Evolutionary conservation across 495 filamentous ascomycete genomes (phyloP).

Genomic region (Podospora sp.): DNA sequence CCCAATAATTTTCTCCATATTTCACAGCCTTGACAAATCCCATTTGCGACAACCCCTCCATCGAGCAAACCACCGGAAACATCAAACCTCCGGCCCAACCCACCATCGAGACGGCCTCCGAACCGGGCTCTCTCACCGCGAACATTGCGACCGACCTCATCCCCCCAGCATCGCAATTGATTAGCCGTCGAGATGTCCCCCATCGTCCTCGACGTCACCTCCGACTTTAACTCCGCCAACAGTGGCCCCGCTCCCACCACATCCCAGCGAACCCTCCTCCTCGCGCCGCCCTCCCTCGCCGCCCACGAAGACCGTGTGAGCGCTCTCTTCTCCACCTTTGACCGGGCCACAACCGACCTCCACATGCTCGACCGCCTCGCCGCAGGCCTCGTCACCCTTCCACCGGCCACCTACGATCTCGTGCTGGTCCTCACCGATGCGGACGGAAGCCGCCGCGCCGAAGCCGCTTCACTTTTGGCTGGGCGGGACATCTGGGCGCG

Average conservation of each 20-base stretch:
- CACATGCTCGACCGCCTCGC: slow-evolving; percentile 98
- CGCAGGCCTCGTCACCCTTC: slow-evolving; percentile 77
- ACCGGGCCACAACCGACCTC: slow-evolving; percentile 76
- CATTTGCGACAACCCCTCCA: slow-evolving; percentile 6
- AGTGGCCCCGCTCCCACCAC: slow-evolving; percentile 19
- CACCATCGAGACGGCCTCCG: neutral
- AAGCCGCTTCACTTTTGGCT: slow-evolving; percentile 61
- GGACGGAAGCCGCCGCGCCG: slow-evolving; percentile 60
- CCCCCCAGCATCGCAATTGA: neutral
- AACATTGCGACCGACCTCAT: neutral
- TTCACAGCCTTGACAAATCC: slow-evolving; percentile 10
- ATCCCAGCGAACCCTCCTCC: slow-evolving; percentile 51
- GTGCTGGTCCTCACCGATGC: slow-evolving; percentile 82
- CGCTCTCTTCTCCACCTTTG: slow-evolving; percentile 46
- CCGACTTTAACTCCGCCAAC: slow-evolving; percentile 34
- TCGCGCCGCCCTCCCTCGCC: slow-evolving; percentile 58
- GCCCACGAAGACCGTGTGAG: slow-evolving; percentile 50
- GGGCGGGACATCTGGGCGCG: slow-evolving; percentile 67
- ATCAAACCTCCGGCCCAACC: neutral
- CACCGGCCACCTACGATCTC: slow-evolving; percentile 75
- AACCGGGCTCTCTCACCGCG: neutral
- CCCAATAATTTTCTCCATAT: slow-evolving; percentile 13
- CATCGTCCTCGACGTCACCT: slow-evolving; percentile 30
- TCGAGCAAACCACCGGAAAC: neutral
- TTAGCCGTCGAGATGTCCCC: slow-evolving; percentile 30